Conservation (phyloP, 1,284 basidiomycete genomes). For the Ustilago tritici region DNA sequence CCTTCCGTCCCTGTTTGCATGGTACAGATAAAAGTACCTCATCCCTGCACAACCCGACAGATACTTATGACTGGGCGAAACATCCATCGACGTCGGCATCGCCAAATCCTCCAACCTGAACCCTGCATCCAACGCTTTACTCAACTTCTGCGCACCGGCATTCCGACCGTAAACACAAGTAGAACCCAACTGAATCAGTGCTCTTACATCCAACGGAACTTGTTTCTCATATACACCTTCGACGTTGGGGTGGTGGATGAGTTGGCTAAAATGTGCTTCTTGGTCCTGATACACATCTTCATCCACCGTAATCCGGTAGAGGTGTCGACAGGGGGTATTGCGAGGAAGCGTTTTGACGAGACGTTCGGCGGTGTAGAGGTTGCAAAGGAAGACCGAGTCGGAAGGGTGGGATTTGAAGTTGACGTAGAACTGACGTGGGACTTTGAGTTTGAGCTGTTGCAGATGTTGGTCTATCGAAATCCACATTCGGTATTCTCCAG, state of each 20-base stretch:
- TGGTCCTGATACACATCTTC: constrained; percentile 87
- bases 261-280: constrained; percentile 88
- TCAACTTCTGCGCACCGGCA: constrained; percentile 76
- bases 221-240: constrained; percentile 96
- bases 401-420: constrained; percentile 81
- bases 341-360: constrained; percentile 85
- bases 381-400: constrained; percentile 75
- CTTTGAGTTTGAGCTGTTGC: constrained; percentile 81
- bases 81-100: constrained; percentile 43
- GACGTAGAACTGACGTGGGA: constrained; percentile 92
- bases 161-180: constrained; percentile 79
- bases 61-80: constrained; percentile 74
- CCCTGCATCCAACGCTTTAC: constrained; percentile 83
- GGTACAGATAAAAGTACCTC: constrained; percentile 92
- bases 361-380: constrained; percentile 78
- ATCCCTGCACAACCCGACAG: constrained; percentile 80
- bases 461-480: constrained; percentile 85
- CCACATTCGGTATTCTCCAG: constrained; percentile 92
- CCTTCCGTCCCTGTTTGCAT: constrained; percentile 80
- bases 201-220: constrained; percentile 86
- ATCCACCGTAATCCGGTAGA: constrained; percentile 85
- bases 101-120: constrained; percentile 85
- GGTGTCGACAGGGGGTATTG: constrained; percentile 80
- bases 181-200: constrained; percentile 85
- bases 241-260: constrained; percentile 93